These are phyloP conservation scores for Alternaria rosae DNA, from an alignment of 2,329 filamentous ascomycete species.

Conservation along the genomic window DNA sequence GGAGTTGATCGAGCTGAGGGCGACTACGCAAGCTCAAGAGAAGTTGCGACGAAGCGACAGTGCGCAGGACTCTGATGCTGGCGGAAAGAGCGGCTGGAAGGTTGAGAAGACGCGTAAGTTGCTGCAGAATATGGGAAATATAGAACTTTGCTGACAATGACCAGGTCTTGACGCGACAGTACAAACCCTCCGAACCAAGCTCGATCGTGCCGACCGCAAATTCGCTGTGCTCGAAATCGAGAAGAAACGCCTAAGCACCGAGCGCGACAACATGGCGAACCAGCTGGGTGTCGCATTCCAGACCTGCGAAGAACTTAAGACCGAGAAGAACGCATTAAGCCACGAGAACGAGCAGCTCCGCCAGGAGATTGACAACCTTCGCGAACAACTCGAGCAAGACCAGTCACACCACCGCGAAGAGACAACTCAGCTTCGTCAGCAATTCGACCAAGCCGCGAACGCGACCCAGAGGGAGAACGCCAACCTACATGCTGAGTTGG, in stretches of 20 bases:
- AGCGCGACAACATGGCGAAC: constrained; percentile 70
- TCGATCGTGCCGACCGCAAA: constrained; percentile 70
- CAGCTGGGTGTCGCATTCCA: constrained; percentile 68
- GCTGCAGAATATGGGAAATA: fast-evolving
- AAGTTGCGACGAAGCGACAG: constrained; percentile 56
- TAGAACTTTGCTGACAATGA: constrained; percentile 15
- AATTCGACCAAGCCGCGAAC: constrained; percentile 44
- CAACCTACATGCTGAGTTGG: constrained; percentile 43
- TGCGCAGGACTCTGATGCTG: constrained; percentile 57
- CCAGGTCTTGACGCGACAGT: constrained; percentile 67
- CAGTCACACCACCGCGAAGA: constrained; percentile 45
- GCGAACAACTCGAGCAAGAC: constrained; percentile 43
- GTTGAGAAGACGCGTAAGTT: constrained; percentile 66
- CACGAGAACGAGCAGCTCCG: constrained; percentile 49
- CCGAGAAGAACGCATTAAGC: constrained; percentile 52
- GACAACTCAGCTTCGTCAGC: constrained; percentile 43
- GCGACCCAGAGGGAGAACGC: constrained; percentile 45
- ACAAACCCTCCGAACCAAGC: constrained; percentile 65
- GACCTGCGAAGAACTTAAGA: constrained; percentile 61
- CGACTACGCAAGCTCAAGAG: constrained; percentile 54
- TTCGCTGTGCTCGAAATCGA: constrained; percentile 69
- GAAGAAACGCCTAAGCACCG: constrained; percentile 67
- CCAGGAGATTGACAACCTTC: constrained; percentile 46
- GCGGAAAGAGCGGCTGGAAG: constrained; percentile 47
- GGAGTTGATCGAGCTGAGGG: constrained; percentile 60